Evolutionary conservation across 305 asterid species (phyloP).

Genomic region (Fraxinus paxiana): DNA sequence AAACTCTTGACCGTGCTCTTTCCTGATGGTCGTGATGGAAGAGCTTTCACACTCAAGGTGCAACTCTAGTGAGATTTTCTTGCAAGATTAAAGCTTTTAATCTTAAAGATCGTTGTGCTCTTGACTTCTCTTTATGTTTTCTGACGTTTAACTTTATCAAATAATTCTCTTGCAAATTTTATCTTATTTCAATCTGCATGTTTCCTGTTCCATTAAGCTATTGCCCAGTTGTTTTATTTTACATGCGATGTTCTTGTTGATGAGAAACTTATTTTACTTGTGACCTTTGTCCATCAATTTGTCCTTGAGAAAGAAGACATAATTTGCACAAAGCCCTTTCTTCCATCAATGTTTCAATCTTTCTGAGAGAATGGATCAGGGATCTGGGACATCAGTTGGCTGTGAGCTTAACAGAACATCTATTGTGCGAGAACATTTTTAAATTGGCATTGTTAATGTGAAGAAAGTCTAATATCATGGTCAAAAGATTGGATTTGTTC

Average conservation of each 20-base stretch:
- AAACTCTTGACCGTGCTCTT: constrained; percentile 87
- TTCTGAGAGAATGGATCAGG: neutral
- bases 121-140: neutral
- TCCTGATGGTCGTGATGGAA: constrained; percentile 94
- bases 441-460: neutral
- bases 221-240: neutral
- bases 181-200: neutral
- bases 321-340: neutral
- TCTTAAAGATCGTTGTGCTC: constrained; percentile 1
- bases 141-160: neutral
- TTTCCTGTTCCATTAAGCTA: constrained; percentile 1
- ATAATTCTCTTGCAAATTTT: neutral
- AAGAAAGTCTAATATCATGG: neutral
- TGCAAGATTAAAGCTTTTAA: constrained; percentile 10
- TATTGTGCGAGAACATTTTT: neutral
- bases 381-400: neutral
- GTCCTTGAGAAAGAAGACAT: neutral
- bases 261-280: neutral
- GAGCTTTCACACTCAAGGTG: constrained; percentile 98
- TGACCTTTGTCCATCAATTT: neutral
- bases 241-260: neutral
- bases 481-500: neutral
- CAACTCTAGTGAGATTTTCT: constrained; percentile 21
- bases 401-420: neutral
- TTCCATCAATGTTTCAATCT: neutral